Base-by-base conservation (phyloP, 441 rosid genomes). In the Hypseocharis bilobata region DNA sequence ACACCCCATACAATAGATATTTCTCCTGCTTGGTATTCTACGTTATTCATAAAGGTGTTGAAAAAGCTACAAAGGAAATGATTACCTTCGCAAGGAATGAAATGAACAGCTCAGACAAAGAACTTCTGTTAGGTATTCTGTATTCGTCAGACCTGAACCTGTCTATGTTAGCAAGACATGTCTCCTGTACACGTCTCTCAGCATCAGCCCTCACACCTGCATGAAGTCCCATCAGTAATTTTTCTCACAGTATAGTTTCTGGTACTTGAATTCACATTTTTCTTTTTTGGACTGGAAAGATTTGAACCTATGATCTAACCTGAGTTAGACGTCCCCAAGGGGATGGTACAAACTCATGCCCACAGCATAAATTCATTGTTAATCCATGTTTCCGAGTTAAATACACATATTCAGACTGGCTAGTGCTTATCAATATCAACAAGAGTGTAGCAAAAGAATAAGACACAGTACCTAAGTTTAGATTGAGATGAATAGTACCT, bases 81-180 rank as follows among this genome's bases (percentile, higher is more conserved):
- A 19, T 68, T 72, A 88, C 98, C 96, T 92, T 88, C 1, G 78
- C 82, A 57, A 90, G 76, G 70, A 93, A 90, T n/a, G 94, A 86
- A 73, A 84, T 29, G 63, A 92, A 83, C 67, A 90, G 91, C 81
- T 86, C 86, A 2, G 95, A 69, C 75, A 90, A 76, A 52, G 96
- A 81, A 83, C 89, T 82, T 60, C 65, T 78, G 57, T 90, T 92
- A 40, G 59, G 36, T 60, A 59, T 32, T 77, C 81, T 79, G 23
- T 66, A 51, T 77, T 56, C 76, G 74, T 74, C 62, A 67, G 88
- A 77, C 69, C 17, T 80, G 66, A 80, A 87, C 62, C 73, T 79
- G 23, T 81, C 73, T 66, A 90, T 88, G 72, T 86, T 88, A 14
- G 78, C 76, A 49, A 78, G 74, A 64, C 83, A 83, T 23, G 73